Evolutionary conservation across 2,329 filamentous ascomycete genomes (phyloP).

Genomic region (Cryphonectria japonica): DNA sequence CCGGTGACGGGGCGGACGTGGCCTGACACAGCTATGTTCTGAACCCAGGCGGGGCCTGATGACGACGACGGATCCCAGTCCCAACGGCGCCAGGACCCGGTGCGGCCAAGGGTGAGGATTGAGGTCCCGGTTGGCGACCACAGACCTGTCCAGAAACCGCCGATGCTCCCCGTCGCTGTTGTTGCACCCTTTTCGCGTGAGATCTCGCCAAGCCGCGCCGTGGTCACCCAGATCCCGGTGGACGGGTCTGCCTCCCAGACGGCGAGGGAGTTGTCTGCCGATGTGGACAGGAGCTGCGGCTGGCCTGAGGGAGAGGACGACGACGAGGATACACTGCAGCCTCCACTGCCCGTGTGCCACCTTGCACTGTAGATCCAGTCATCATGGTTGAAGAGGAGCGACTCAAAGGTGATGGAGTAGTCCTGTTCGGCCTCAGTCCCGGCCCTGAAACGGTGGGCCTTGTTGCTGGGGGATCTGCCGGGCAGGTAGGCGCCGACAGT

Average conservation of each 20-base stretch:
- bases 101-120: conserved; percentile 83
- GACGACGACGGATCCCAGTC: conserved; percentile 56
- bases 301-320: too few relatives aligned
- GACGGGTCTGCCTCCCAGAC: conserved; percentile 86
- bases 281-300: conserved; percentile 81
- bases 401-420: conserved; percentile 90
- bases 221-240: conserved; percentile 91
- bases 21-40: conserved; percentile 77
- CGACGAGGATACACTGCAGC: not conserved
- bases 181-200: conserved; percentile 94
- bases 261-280: conserved; percentile 91
- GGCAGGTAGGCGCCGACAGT: conserved; percentile 61
- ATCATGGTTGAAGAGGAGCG: conserved; percentile 89
- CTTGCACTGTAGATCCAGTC: conserved; percentile 95
- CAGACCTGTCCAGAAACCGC: conserved; percentile 93
- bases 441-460: conserved; percentile 76
- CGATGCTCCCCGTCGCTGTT: conserved; percentile 92
- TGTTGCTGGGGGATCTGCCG: conserved; percentile 82
- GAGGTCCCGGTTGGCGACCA: conserved; percentile 81
- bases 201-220: conserved; percentile 86
- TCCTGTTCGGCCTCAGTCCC: conserved; percentile 50
- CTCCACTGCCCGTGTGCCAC: conserved; percentile 58
- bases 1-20: conserved; percentile 83
- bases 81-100: conserved; percentile 93
- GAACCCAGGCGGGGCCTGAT: conserved; percentile 69